phyloP scores from a whole-genome alignment of 2,329 filamentous ascomycete genomes.

The Drechslerella coelobrocha region DNA sequence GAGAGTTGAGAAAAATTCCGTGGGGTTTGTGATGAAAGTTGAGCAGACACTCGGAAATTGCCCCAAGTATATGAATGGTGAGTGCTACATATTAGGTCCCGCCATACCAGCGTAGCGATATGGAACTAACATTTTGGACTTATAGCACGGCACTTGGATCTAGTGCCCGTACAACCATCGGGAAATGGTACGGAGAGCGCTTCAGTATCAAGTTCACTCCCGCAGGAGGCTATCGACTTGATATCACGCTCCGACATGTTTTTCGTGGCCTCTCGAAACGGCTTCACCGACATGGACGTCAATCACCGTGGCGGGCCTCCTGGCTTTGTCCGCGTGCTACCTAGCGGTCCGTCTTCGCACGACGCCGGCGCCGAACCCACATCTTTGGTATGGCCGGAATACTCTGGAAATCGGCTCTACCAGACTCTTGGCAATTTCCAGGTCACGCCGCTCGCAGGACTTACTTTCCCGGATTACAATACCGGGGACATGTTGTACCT shows the following conservation, averaged over 20 bases:
- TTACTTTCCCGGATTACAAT: constrained; percentile 76
- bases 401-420: constrained; percentile 82
- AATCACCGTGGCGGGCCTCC: constrained; percentile 78
- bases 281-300: constrained; percentile 74
- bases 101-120: constrained; percentile 67
- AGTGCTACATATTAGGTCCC: constrained; percentile 60
- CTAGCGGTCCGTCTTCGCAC: constrained; percentile 59
- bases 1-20: constrained; percentile 48
- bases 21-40: constrained; percentile 67
- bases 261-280: constrained; percentile 74
- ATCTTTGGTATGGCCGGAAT: constrained; percentile 77
- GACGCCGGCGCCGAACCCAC: constrained; percentile 53
- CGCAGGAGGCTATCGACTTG: constrained; percentile 66
- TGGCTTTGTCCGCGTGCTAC: constrained; percentile 75
- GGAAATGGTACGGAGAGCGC: constrained; percentile 56
- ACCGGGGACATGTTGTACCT: constrained; percentile 76
- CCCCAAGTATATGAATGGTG: constrained; percentile 73
- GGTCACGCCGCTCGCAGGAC: constrained; percentile 70
- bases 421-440: constrained; percentile 81
- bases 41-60: constrained; percentile 79
- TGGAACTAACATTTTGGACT: constrained; percentile 52
- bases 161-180: constrained; percentile 58
- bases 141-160: constrained; percentile 65
- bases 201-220: constrained; percentile 60
- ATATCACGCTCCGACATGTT: constrained; percentile 74